These are phyloP conservation scores for Sclerotinia sclerotiorum DNA, from an alignment of 2,329 filamentous ascomycete genomes.

Conservation along the genomic window DNA sequence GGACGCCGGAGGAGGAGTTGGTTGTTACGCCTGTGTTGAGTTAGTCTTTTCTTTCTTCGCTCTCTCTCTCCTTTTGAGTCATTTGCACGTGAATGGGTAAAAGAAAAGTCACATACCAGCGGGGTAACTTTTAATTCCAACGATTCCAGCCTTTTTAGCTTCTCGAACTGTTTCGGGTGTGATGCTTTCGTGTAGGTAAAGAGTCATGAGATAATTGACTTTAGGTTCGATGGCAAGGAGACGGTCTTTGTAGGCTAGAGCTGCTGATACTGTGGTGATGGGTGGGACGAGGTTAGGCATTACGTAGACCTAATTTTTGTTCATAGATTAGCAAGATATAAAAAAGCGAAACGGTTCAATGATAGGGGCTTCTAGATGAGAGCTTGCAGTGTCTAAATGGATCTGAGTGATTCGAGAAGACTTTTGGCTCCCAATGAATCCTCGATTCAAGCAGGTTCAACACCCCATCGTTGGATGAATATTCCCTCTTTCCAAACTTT, in stretches of 20 bases:
- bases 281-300: conserved; percentile 64
- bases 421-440: background rate
- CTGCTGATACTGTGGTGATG: conserved; percentile 57
- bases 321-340: conserved; percentile 43
- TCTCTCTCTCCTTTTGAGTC: background rate
- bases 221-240: conserved; percentile 60
- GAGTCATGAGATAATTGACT: conserved; percentile 71
- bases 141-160: conserved; percentile 30
- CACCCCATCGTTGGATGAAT: no score
- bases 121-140: conserved; percentile 30
- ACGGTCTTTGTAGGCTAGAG: conserved; percentile 62
- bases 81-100: background rate
- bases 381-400: background rate
- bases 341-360: background rate
- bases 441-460: background rate
- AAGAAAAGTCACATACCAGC: conserved; percentile 14
- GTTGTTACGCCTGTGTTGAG: conserved; percentile 58
- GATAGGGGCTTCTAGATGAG: background rate
- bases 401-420: background rate
- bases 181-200: conserved; percentile 46
- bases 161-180: conserved; percentile 30
- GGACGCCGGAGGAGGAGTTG: conserved; percentile 68
- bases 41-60: background rate
- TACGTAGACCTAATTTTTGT: conserved; percentile 16
- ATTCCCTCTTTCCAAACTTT: background rate